A percentile compares a stretch with the other conserved stretches of the same genome.
Conservation (phyloP, 441 rosid genomes). For the Eutrema salsugineum region DNA sequence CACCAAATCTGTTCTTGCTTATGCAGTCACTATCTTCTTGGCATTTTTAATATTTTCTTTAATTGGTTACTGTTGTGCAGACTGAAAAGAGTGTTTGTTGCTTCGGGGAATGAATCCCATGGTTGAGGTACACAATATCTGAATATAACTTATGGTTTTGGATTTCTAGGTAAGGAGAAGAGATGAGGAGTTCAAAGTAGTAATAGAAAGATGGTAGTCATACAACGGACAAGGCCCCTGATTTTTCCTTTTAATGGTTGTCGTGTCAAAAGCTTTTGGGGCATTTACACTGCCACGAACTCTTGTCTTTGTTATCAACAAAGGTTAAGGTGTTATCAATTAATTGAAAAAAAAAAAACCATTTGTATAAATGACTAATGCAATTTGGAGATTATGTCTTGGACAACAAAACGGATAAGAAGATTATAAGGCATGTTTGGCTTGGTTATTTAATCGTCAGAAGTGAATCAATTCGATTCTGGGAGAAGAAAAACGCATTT, state of each 20-base stretch:
- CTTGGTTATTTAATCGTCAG: background rate
- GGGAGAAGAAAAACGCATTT: too few species aligned
- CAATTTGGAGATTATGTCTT: too few species aligned
- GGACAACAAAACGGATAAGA: too few species aligned
- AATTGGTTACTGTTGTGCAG: constrained; percentile 32
- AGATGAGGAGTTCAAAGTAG: too few species aligned
- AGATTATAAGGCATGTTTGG: background rate
- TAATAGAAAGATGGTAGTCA: constrained; percentile 61
- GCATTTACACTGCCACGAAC: too few species aligned
- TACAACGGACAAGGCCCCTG: constrained; percentile 41
- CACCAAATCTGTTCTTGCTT: background rate
- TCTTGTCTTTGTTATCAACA: background rate
- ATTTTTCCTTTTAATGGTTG: background rate
- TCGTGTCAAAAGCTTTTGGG: background rate
- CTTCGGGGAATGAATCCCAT: constrained; percentile 52
- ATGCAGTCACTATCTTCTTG: background rate
- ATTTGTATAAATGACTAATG: background rate
- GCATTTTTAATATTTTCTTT: background rate
- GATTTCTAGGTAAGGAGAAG: constrained; percentile 48
- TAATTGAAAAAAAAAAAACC: background rate
- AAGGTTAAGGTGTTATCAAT: constrained; percentile 7
- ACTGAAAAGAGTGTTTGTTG: constrained; percentile 65
- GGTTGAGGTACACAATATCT: constrained; percentile 48
- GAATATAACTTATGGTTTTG: background rate
- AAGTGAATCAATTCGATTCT: too few species aligned